These are phyloP conservation scores for Ustilago esculenta DNA, from an alignment of 1,284 basidiomycete species.

Conservation along the genomic window DNA sequence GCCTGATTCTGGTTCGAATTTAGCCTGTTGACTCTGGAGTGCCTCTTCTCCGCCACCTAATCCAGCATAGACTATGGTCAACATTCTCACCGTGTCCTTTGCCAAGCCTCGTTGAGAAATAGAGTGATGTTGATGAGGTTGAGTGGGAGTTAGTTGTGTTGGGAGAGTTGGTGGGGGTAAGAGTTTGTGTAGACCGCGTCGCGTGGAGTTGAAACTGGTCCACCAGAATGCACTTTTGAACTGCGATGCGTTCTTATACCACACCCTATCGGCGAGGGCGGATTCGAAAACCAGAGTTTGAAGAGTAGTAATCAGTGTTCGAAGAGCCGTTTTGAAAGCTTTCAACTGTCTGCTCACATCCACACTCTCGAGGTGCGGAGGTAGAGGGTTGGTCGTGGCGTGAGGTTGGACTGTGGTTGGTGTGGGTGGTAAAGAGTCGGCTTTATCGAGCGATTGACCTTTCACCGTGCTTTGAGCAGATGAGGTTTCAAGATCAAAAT, in stretches of 20 bases:
- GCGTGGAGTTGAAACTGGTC: conserved; percentile 1
- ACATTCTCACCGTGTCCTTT: not conserved
- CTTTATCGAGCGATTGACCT: too few species aligned
- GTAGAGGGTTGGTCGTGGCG: not conserved
- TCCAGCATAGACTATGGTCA: not conserved
- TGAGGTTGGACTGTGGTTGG: too few species aligned
- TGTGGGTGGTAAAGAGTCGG: too few species aligned
- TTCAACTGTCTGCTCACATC: conserved; percentile 4
- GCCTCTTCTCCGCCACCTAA: not conserved
- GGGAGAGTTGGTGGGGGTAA: not conserved
- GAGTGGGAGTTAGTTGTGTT: too few species aligned
- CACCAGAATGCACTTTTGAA: conserved; percentile 29
- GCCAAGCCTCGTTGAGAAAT: too few species aligned
- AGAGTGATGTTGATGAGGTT: too few species aligned
- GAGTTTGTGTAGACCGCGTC: not conserved
- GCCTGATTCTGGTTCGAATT: not conserved
- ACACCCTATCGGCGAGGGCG: conserved; percentile 11
- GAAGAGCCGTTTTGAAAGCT: not conserved
- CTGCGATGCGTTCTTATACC: conserved; percentile 44
- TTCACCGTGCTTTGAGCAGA: too few species aligned
- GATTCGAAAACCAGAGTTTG: not conserved
- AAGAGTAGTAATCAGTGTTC: not conserved
- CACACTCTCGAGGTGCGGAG: not conserved
- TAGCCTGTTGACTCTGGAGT: not conserved
- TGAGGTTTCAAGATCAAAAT: too few species aligned